A percentile compares a stretch with the other conserved stretches of the same genome.
phyloP scores from a whole-genome alignment of 805 yeast genomes.

The Candida dendrica region DNA sequence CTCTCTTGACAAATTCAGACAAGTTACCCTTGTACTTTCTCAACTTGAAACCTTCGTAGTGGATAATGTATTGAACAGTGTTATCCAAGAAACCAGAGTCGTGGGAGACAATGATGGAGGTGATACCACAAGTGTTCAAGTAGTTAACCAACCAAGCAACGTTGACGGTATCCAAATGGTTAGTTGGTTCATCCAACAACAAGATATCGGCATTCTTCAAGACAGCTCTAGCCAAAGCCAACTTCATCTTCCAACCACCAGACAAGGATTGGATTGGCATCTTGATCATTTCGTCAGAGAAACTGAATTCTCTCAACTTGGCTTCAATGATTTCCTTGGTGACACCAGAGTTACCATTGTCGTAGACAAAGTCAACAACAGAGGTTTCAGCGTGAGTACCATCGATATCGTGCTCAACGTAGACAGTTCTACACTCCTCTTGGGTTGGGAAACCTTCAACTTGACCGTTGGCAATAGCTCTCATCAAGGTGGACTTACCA shows the following conservation, averaged over 20 bases:
- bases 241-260: constrained; percentile 99
- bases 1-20: too few species aligned
- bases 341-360: too few species aligned
- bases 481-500: constrained; percentile 94
- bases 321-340: too few species aligned
- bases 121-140: constrained; percentile 88
- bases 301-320: constrained; percentile 97
- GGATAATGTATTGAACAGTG: too few species aligned
- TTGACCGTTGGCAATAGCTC: constrained; percentile 92
- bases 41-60: too few species aligned
- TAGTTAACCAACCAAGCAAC: constrained; percentile 99
- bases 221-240: constrained; percentile 93
- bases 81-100: constrained; percentile 99
- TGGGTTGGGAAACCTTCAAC: constrained; percentile 96
- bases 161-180: constrained; percentile 98
- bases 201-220: constrained; percentile 96
- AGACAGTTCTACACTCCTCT: too few species aligned
- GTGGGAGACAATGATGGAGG: constrained; percentile 90
- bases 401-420: too few species aligned
- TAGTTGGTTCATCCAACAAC: constrained; percentile 96
- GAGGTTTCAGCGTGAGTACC: constrained; percentile 92
- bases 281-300: constrained; percentile 76
- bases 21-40: too few species aligned
- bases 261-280: constrained; percentile 98
- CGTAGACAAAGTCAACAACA: too few species aligned